phyloP scores from a whole-genome alignment of 352 stramenopile species.

The Detonula confervacea region DNA sequence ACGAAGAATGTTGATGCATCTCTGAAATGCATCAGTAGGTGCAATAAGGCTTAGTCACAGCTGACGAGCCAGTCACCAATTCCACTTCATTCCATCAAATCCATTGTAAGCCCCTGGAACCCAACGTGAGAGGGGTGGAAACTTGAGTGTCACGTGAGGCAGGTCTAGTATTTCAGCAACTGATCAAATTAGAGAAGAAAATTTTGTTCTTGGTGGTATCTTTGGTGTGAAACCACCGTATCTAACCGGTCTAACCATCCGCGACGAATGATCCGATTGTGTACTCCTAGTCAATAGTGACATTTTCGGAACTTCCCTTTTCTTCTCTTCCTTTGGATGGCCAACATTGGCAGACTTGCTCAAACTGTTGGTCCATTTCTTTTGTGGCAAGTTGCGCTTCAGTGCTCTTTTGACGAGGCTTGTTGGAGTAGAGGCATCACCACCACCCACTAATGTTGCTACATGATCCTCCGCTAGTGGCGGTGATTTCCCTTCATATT shows the following conservation, averaged over 20 bases:
- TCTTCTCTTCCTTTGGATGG: neutral
- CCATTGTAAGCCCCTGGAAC: too few relatives aligned
- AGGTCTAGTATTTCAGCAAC: too few relatives aligned
- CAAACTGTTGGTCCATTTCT: too few relatives aligned
- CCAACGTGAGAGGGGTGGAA: too few relatives aligned
- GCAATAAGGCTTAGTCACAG: too few relatives aligned
- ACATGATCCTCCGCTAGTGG: neutral
- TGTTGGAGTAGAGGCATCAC: slow-evolving; percentile 17
- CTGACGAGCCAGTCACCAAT: too few relatives aligned
- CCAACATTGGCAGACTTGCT: neutral
- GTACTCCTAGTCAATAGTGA: slow-evolving; percentile 11
- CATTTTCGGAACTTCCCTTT: slow-evolving; percentile 46
- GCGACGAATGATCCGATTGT: slow-evolving; percentile 1
- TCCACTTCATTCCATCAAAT: too few relatives aligned
- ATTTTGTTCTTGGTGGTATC: slow-evolving; percentile 9
- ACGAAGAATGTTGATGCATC: too few relatives aligned
- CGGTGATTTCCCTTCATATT: slow-evolving; percentile 11
- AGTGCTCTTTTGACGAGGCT: slow-evolving; percentile 46
- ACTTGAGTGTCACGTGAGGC: too few relatives aligned
- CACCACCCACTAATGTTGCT: slow-evolving; percentile 7
- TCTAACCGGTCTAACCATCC: slow-evolving; percentile 13
- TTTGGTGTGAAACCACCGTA: slow-evolving; percentile 24
- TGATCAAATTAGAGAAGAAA: slow-evolving; percentile 27
- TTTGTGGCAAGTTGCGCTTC: slow-evolving; percentile 36
- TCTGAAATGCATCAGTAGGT: too few relatives aligned